Percentiles rank a stretch among this genome's conserved stretches.
phyloP scores from a whole-genome alignment of 495 filamentous ascomycete genomes.

The Penicillium mononematosum region DNA sequence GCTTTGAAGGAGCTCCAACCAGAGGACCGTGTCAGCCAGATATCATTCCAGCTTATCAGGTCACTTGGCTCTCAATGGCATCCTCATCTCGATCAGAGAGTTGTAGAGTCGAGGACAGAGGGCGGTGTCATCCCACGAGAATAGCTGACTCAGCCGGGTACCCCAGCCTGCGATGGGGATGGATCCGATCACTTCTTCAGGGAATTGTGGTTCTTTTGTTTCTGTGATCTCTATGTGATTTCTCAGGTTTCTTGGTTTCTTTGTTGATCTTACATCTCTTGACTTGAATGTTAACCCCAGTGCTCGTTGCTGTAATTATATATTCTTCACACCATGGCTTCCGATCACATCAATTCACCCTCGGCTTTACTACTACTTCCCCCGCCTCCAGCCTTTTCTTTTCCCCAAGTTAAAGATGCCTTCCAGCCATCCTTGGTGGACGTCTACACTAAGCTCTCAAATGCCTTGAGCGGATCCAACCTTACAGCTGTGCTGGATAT shows the following conservation, averaged over 20 bases:
- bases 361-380: constrained; percentile 50
- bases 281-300: not conserved
- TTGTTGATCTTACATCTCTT: not conserved
- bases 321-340: constrained; percentile 24
- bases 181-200: constrained; percentile 5
- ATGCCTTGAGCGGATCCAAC: constrained; percentile 30
- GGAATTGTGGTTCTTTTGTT: constrained; percentile 1
- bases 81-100: constrained; percentile 12
- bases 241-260: not conserved
- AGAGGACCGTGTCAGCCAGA: constrained; percentile 4
- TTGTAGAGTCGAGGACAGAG: constrained; percentile 4
- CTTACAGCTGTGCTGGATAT: constrained; percentile 43
- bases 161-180: constrained; percentile 1
- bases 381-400: constrained; percentile 41
- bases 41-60: constrained; percentile 19
- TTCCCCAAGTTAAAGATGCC: constrained; percentile 38
- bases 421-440: constrained; percentile 42
- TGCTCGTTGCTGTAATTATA: not conserved
- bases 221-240: not conserved
- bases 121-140: constrained; percentile 8
- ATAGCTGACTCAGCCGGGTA: constrained; percentile 10
- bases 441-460: constrained; percentile 31
- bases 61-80: constrained; percentile 18
- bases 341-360: constrained; percentile 24
- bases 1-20: constrained; percentile 45